phyloP scores from a whole-genome alignment of 345 rosid genomes.

The Streptanthus diversifolius region DNA sequence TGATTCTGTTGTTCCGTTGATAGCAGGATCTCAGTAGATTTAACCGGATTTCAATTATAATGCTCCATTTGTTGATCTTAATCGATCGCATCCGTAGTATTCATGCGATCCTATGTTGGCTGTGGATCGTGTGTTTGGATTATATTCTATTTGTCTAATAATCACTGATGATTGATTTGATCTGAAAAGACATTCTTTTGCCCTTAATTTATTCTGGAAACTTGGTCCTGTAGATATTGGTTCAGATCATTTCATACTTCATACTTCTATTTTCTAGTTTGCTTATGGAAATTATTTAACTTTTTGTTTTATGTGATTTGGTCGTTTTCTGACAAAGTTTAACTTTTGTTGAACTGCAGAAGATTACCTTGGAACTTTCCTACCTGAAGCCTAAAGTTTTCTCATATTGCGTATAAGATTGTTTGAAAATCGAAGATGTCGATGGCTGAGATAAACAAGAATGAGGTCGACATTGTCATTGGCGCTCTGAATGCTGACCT shows the following conservation, averaged over 20 bases:
- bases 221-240: not conserved
- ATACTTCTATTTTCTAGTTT: not conserved
- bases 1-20: not conserved
- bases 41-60: not conserved
- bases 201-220: not conserved
- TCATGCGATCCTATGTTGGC: conserved; percentile 6
- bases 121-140: not conserved
- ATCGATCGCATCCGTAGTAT: not conserved
- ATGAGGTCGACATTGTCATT: conserved; percentile 84
- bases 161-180: not conserved
- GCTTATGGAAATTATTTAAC: not conserved
- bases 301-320: not conserved
- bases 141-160: not conserved
- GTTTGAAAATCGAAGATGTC: conserved; percentile 46
- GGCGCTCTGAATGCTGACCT: conserved; percentile 82
- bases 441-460: conserved; percentile 44
- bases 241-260: not conserved
- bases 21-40: not conserved
- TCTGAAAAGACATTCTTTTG: not conserved
- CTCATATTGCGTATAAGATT: not conserved
- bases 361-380: not conserved
- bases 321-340: conserved; percentile 1
- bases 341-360: conserved; percentile 24
- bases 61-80: not conserved
- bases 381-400: not conserved